These are phyloP conservation scores for Erysimum cheiri DNA, from an alignment of 441 rosid genomes.

Conservation along the genomic window DNA sequence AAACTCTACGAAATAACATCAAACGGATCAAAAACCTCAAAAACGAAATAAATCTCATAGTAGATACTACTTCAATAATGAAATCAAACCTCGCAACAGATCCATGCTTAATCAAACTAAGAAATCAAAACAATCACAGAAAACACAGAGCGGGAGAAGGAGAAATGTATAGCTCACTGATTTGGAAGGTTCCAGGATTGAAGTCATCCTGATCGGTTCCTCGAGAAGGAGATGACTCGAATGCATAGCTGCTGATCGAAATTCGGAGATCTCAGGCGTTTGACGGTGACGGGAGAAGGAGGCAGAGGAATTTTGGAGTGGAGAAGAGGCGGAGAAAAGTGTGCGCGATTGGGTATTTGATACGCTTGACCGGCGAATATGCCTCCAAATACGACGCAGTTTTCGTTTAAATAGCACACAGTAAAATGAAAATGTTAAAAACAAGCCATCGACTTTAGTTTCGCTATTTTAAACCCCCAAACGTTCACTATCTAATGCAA, in stretches of 20 bases:
- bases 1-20: slow-evolving; percentile 59
- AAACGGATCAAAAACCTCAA: slow-evolving; percentile 25
- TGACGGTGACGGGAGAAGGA: slow-evolving; percentile 21
- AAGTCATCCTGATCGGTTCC: slow-evolving; percentile 96
- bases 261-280: slow-evolving; percentile 29
- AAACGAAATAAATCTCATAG: not conserved
- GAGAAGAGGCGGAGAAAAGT: slow-evolving; percentile 33
- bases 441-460: slow-evolving; percentile 5
- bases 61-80: not conserved
- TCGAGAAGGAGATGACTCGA: slow-evolving; percentile 84
- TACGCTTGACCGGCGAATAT: slow-evolving; percentile 39
- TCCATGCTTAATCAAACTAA: not conserved
- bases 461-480: not conserved
- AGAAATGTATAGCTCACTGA: slow-evolving; percentile 53
- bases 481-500: not conserved
- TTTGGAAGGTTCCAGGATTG: slow-evolving; percentile 87
- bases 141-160: not conserved
- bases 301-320: slow-evolving; percentile 7
- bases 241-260: slow-evolving; percentile 56
- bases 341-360: slow-evolving; percentile 24
- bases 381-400: slow-evolving; percentile 28
- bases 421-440: not conserved
- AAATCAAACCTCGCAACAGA: not conserved
- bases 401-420: slow-evolving; percentile 19
- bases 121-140: slow-evolving; percentile 9